Base-by-base conservation (phyloP, 106 monocot genomes). In the Phalaenopsis equestris region DNA sequence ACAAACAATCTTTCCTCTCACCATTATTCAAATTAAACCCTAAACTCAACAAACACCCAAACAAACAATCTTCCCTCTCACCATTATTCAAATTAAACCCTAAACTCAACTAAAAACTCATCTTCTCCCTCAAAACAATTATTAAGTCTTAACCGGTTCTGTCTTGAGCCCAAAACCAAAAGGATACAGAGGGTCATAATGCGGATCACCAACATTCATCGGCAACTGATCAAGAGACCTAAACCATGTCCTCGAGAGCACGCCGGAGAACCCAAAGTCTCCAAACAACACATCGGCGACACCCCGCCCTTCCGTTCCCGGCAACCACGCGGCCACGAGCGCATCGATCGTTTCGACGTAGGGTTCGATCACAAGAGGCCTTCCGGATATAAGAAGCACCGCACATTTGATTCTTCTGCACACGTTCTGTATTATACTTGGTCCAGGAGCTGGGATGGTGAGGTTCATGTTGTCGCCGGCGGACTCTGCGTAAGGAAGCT, bases 281-380 rank as follows among this genome's bases (percentile, higher is more conserved):
- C 90, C 90, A 24, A 90, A 90, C 3, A 90, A 73, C 12, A 86
- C 90, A 74, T 90, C 90, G 1, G 87, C 19, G 2, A 90, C 70
- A 8, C 90, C 90, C 17, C 82, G 85, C n/a, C 87, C 90, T 77
- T 90, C 90, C 0, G 90, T 55, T 0, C 87, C 90, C 2, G 87
- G 90, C 30, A 90, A 78, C 90, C 90, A 87, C 0, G 90, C 90
- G 14, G 87, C 90, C 5, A 90, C 87, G 8, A 90, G 79, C 5
- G 90, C 90, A 75, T 84, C 90, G n/a, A 87, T 83, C n/a, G 17
- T n/a, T 4, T 37, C 15, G 12, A 90, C 42, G 46, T 85, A 87
- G 1, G 85, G 87, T 41, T 90, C 81, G 0, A 90, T 87, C 55
- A 87, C 90, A 55, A 90, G 79, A 1, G 90, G 90, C 72, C 90